A percentile compares a stretch with the other conserved stretches of the same genome.
phyloP scores from a whole-genome alignment of 2,329 filamentous ascomycete genomes.

The Monosporascus sp. region DNA sequence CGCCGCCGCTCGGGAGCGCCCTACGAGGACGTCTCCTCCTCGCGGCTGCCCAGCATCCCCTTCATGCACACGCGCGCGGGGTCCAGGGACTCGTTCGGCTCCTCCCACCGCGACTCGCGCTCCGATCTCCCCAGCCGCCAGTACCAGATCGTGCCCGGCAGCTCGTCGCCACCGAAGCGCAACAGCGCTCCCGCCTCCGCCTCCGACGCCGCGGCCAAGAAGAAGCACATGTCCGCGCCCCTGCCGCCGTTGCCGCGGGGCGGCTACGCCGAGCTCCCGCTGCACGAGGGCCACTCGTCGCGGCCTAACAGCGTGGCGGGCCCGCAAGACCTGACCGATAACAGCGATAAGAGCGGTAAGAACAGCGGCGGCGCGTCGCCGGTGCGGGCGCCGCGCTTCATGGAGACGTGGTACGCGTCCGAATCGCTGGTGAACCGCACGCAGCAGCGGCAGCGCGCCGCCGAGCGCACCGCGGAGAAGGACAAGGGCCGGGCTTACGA shows the following conservation, averaged over 20 bases:
- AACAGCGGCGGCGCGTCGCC: constrained; percentile 24
- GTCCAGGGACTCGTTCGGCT: constrained; percentile 53
- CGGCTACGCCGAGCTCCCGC: constrained; percentile 47
- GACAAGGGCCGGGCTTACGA: constrained; percentile 35
- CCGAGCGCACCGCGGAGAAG: constrained; percentile 29
- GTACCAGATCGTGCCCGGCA: constrained; percentile 44
- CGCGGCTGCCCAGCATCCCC: constrained; percentile 55
- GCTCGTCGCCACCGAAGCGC: constrained; percentile 31
- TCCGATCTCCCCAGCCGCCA: constrained; percentile 51
- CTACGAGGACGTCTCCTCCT: constrained; percentile 36
- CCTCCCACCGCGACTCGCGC: constrained; percentile 48
- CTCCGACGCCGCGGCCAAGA: constrained; percentile 29
- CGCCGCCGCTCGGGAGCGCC: constrained; percentile 39
- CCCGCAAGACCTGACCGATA: constrained; percentile 10
- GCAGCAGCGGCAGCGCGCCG: constrained; percentile 44
- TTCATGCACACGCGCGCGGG: constrained; percentile 74
- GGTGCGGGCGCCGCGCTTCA: constrained; percentile 42
- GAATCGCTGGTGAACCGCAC: constrained; percentile 51
- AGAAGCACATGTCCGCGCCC: constrained; percentile 41
- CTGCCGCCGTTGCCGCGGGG: constrained; percentile 30
- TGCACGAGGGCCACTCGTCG: constrained; percentile 32
- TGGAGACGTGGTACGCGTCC: constrained; percentile 50
- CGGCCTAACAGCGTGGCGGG: constrained; percentile 15
- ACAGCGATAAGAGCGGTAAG: constrained; percentile 9
- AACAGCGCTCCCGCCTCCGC: constrained; percentile 36